Evolutionary conservation across 345 rosid genomes (phyloP).

Genomic region (Conringia planisiliqua): DNA sequence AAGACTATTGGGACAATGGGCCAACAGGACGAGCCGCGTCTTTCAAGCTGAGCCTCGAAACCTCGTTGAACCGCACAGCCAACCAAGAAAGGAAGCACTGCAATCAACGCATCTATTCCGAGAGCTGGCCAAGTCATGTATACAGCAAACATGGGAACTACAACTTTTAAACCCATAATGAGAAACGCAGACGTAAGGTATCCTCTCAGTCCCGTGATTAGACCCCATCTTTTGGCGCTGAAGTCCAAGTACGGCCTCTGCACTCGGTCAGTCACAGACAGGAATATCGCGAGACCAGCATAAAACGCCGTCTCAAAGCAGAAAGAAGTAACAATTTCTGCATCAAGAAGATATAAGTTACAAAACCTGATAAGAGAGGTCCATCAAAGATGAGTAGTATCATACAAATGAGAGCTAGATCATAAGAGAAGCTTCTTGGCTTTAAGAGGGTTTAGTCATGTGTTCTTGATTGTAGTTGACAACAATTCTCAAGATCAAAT

Average conservation of each 20-base stretch:
- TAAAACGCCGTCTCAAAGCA: slow-evolving; percentile 67
- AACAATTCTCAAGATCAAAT: neutral
- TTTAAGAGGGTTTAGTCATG: neutral
- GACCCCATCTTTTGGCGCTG: slow-evolving; percentile 85
- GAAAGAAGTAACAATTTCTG: slow-evolving; percentile 62
- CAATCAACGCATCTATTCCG: slow-evolving; percentile 53
- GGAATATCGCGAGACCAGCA: slow-evolving; percentile 63
- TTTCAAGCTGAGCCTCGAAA: slow-evolving; percentile 54
- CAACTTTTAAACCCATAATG: slow-evolving; percentile 60
- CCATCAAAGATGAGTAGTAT: neutral
- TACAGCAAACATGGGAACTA: slow-evolving; percentile 51
- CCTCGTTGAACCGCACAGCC: slow-evolving; percentile 70
- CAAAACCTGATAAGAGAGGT: neutral
- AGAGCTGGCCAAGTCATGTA: slow-evolving; percentile 73
- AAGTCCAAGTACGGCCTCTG: slow-evolving; percentile 83
- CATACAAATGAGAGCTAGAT: neutral
- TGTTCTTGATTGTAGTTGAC: neutral
- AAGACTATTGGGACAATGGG: slow-evolving; percentile 76
- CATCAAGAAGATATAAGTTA: slow-evolving; percentile 21
- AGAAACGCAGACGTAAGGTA: slow-evolving; percentile 62
- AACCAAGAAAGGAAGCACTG: slow-evolving; percentile 67
- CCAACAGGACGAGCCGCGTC: slow-evolving; percentile 73
- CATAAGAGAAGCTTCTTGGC: neutral
- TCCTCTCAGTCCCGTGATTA: slow-evolving; percentile 79
- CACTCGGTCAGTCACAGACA: slow-evolving; percentile 53